Evolutionary conservation across 2,329 filamentous ascomycete species (phyloP), one percentile per base, ranked within the genome.

Genomic region (Lecanicillium sp.): DNA sequence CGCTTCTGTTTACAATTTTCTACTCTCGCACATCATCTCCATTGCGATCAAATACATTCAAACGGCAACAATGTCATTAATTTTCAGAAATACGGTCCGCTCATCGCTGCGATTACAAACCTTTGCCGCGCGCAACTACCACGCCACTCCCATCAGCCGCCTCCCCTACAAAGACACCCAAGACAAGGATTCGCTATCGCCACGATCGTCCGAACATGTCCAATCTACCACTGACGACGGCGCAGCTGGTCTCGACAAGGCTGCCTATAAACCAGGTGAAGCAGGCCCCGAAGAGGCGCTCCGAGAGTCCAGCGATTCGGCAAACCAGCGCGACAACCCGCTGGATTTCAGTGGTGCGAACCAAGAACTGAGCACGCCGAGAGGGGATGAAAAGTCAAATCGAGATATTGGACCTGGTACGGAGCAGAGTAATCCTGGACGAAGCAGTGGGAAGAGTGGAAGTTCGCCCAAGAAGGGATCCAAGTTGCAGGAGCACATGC

Each of bases 231-330:
- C 75, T 0, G 85, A 83, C 49, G 67, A 79, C 33, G 68, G 74
- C 31, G 62, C 64, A 11, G 71, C 79, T 0, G 68, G 71, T 0
- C 64, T 70, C 20, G 64, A 73, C 41, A 68, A 79, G 30, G 71
- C 79, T 0, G 81, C 87, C 1, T 94, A 85, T 59, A 71, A 86
- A 54, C 76, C 79, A 0, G 60, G 68, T 40, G 75, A 75, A 55
- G 89, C 83, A 18, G 63, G 69, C 15, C 86, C 86, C 0, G 80
- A 87, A 53, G 52, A 60, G 16, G 74, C 78, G 59, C 72, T 64
- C 48, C 46, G 60, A 5, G 48, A 58, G 20, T 66, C 67, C 8
- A 60, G 55, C 6, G 52, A 62, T 20, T 45, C 64, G 37, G 38
- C 46, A 42, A 48, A 48, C 5, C 40, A 38, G 9, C 6, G 11